Evolutionary conservation across 345 rosid species (phyloP), one percentile per base, ranked within the genome.

Genomic region (Gossypium anomalum): DNA sequence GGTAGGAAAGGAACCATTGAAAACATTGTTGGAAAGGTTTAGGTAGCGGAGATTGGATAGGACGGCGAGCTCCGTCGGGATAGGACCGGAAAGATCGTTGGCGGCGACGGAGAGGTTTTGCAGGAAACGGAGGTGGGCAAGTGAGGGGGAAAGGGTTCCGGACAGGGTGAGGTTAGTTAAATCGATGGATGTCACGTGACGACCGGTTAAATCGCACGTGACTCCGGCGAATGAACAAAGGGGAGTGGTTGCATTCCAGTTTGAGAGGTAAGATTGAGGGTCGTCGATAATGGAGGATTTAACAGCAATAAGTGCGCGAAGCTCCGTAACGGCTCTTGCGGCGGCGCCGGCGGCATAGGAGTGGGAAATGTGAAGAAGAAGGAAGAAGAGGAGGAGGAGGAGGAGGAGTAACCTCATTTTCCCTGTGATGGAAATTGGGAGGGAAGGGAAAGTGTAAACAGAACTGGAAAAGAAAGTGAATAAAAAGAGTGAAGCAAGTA

Each of bases 1-100:
- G 0, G 71, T 13, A 2, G 98, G 97, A 65, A 95, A 91, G 0
- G 97, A 74, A 44, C 88, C 92, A 41, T 88, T 93, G 82, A 95
- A 91, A 79, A 86, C 62, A 67, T 90, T 92, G 87, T 90, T 90
- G 11, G 97, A 92, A 61, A 94, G 91, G 80, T 92, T 90, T 3
- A 94, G 77, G 63, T 63, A 76, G 2, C 90, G 94, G 27, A 95
- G 98, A 10, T 82, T 76, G 10, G 92, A 80, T 43, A 90, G 80
- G 41, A 76, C 73, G 5, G 94, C 87, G 76, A 94, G 83, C 76
- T 85, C 86, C 2, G 87, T 68, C 0, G 99, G 94, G 73, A 95
- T 81, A 1, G 90, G 93, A 7, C 98, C 98, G 10, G 86, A 82
- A 69, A 94, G 53, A 68, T 82, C 79, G 78, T 90, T 90, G 15